Base-by-base conservation (phyloP, 2,329 filamentous ascomycete species). In the Exophiala xenobiotica region DNA sequence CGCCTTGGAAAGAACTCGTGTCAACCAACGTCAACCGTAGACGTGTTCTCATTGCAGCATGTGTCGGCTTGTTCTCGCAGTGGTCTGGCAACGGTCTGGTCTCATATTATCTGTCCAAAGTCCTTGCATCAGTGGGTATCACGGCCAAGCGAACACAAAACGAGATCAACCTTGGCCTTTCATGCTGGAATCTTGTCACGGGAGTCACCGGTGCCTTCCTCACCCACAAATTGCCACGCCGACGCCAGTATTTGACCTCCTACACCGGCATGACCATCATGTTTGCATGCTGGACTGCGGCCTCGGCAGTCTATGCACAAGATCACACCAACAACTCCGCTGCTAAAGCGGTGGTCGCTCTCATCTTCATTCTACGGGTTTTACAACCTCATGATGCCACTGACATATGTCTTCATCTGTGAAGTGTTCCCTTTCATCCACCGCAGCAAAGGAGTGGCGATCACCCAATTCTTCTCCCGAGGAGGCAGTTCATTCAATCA, bases 1-100 rank as follows among this genome's bases (percentile, higher is more conserved):
- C 41, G 9, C 68, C 71, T 51, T 87, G 85, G 65, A 58, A 78
- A 16, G 82, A 86, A 64, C 83, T 87, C 59, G 61, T 86, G 60
- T 72, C 70, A 58, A 86, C 83, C 19, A 69, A 70, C 14, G 79
- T 77, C 37, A 83, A 82, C 63, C 74, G 79, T 26, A 74, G 76
- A 57, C 71, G 80, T 33, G 67, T 81, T 18, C 63, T 80, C 27
- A 80, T 83, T 50, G 68, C 77, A 14, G 65, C 80, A 27, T 70
- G 73, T 22, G 69, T 79, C 4, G 78, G 78, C 47, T 67, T 80
- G 51, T 81, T 81, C 68, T 76, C 75, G 6, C 80, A 83, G 56
- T 81, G 77, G 76, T 77, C 73, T 43, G 79, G 79, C 27, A 81
- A 80, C 51, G 67, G 64, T 0, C 51, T 74, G 0, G 63, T 73